Evolutionary conservation across 192 early-diverging fungal species (phyloP), one percentile per base, ranked within the genome.

Genomic region (Linnemannia hyalina): DNA sequence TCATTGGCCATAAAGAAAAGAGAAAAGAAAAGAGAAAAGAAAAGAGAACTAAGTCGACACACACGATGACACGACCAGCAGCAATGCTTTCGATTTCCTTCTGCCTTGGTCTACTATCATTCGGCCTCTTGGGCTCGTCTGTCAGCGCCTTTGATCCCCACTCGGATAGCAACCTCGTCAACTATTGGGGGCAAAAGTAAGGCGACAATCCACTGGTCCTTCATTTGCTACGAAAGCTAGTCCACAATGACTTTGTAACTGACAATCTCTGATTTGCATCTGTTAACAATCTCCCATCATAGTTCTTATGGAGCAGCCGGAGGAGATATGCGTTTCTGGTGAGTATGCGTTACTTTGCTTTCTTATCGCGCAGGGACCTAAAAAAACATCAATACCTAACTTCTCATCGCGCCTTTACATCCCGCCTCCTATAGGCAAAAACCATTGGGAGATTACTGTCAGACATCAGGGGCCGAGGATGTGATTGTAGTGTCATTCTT

Each of bases 401-500:
- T 4, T 52, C 11, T 38, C 29, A n/a, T 68, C 44, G 20, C 57
- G 18, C 10, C 40, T 46, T 26, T 41, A 15, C 49, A 26, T 74
- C 71, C 23, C 44, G 11, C 16, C 29, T 41, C 46, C 44, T 70
- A 42, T 72, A 80, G 77, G 78, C 81, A 82, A 90, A 72, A 90
- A 86, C 63, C 84, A 13, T 89, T 95, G 4, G 91, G 80, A 23
- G 88, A 90, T 41, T 95, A 94, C 73, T 95, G 94, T 70, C 82
- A 93, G 76, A 89, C 88, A 38, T 70, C 88, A 8, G 80, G 82
- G 1, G 85, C 84, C 8, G 84, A 86, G 68, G 91, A 95, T 78
- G 83, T 93, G 0, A 75, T 94, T 32, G 88, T 94, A 0, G 75
- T 95, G 7, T 90, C 93, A 1, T 95, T 95, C 75, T 84, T 95